Evolutionary conservation across 1,284 basidiomycete species (phyloP).

Genomic region (Butyriboletus appendiculatus): DNA sequence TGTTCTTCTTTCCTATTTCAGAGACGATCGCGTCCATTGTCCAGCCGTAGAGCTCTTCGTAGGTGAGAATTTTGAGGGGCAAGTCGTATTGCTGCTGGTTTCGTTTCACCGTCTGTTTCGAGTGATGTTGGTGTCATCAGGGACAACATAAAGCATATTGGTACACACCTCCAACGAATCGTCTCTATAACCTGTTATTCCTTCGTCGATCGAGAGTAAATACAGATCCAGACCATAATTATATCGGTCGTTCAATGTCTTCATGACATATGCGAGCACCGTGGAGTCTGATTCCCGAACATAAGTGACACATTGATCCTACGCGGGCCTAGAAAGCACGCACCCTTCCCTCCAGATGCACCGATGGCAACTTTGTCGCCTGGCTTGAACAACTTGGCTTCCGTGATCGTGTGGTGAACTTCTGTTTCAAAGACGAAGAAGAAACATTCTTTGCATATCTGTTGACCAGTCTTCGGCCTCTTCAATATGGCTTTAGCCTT

Average conservation of each 20-base stretch:
- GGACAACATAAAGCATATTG: neutral
- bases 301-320: neutral
- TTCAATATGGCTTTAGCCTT: constrained; percentile 85
- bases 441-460: constrained; percentile 95
- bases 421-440: constrained; percentile 98
- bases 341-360: constrained; percentile 97
- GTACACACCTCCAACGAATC: constrained; percentile 87
- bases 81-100: constrained; percentile 96
- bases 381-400: constrained; percentile 81
- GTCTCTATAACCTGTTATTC: constrained; percentile 97
- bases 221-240: constrained; percentile 91
- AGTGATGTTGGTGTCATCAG: constrained; percentile 7
- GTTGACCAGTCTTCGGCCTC: constrained; percentile 96
- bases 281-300: constrained; percentile 77
- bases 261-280: constrained; percentile 97
- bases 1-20: constrained; percentile 95
- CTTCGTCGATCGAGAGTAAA: constrained; percentile 97
- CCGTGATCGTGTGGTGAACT: constrained; percentile 92
- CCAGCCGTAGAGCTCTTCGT: constrained; percentile 98
- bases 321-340: constrained; percentile 4
- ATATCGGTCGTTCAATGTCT: constrained; percentile 92
- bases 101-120: constrained; percentile 87
- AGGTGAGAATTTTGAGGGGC: constrained; percentile 94
- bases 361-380: constrained; percentile 97
- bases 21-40: constrained; percentile 98